Percentiles rank a stretch among this genome's conserved stretches.
Conservation (phyloP, 1,284 basidiomycete genomes). For the Fomes fomentarius region DNA sequence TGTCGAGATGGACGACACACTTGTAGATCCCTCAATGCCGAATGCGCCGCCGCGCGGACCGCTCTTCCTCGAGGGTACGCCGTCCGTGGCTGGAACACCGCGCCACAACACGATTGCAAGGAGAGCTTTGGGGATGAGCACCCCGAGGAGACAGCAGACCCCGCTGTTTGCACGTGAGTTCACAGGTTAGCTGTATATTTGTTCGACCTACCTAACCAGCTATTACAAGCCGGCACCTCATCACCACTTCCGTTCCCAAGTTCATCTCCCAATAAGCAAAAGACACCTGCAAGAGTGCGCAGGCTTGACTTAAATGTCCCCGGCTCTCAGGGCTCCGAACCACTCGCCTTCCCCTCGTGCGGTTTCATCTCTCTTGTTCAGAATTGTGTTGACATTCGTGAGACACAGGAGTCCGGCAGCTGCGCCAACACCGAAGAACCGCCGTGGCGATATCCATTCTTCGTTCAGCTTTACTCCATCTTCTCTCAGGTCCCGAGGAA, state of each 20-base stretch:
- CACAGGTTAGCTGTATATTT: background rate
- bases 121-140: conserved; percentile 63
- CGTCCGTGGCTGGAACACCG: conserved; percentile 59
- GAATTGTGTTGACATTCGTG: background rate
- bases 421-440: conserved; percentile 61
- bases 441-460: conserved; percentile 86
- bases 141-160: conserved; percentile 50
- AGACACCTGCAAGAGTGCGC: conserved; percentile 42
- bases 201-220: background rate
- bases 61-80: conserved; percentile 65
- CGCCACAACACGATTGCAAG: conserved; percentile 48
- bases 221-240: conserved; percentile 53
- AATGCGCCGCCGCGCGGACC: conserved; percentile 48
- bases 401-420: conserved; percentile 37
- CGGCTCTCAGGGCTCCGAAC: conserved; percentile 54
- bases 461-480: conserved; percentile 68
- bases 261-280: conserved; percentile 58
- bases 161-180: conserved; percentile 60
- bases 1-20: conserved; percentile 51
- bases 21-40: conserved; percentile 44
- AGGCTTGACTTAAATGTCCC: conserved; percentile 30
- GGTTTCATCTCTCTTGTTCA: conserved; percentile 26
- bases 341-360: conserved; percentile 64
- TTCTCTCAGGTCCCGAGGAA: conserved; percentile 40
- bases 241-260: conserved; percentile 77